Base-by-base conservation (phyloP, 768 basidiomycete genomes). In the Pleurotus tuoliensis region DNA sequence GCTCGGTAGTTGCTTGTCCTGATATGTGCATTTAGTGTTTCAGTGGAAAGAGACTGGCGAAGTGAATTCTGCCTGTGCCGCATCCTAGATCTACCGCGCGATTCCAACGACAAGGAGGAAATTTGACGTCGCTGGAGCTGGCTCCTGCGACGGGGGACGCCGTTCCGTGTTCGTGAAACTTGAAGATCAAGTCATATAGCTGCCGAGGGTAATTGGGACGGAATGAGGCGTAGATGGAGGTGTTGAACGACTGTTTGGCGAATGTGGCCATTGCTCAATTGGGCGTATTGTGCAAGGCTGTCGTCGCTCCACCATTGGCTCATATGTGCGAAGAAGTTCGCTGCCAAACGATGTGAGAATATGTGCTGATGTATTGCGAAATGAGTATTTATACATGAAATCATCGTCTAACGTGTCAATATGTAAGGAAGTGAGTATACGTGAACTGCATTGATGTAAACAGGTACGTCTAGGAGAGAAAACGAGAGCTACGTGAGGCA, bases 71-170 rank as follows among this genome's bases (percentile, higher is more conserved):
- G 88, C 91, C 88, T n/a, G 92, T 90, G 24, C 92, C 91, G 69
- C 92, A 93, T 3, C 92, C 91, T 2, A 92, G 66, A 62, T 94
- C 92, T 0, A 91, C 75, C 0, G 87, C 89, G 15, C 70, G 73
- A 12, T 82, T 75, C 79, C 82, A 88, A 53, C 67, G 59, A 39
- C 16, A 47, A 69, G 58, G 18, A 50, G 48, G 45, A 57, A 61
- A 9, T 57, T 55, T 34, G 57, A 62, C 11, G 18, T 24, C 51
- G 41, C 39, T 38, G 27, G 24, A 5, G 41, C 41, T 44, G 3
- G n/a, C 55, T 60, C 11, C 61, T 60, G 58, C 59, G 11, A 18
- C 39, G 8, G 56, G n/a, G 24, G 58, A 54, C 0, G 62, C 63
- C 0, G 34, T 39, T 0, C n/a, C 22, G 2, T 46, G 9, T 4